A percentile compares a stretch with the other conserved stretches of the same genome.
Evolutionary conservation across 2,329 filamentous ascomycete species (phyloP).

Genomic region (Xylariaceae sp.): DNA sequence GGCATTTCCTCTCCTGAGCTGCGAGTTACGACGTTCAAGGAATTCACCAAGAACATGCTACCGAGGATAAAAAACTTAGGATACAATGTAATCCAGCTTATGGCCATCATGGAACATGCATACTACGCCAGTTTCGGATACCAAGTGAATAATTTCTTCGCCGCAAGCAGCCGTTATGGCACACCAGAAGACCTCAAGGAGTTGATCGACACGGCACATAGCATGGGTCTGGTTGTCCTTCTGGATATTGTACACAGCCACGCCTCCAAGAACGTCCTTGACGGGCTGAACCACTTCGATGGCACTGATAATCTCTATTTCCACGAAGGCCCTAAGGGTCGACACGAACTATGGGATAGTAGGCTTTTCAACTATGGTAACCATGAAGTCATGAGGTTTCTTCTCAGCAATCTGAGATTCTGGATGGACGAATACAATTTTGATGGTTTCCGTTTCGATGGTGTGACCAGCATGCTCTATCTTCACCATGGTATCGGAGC

Average conservation of each 20-base stretch:
- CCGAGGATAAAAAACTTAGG: constrained; percentile 88
- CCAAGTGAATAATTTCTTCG: constrained; percentile 98
- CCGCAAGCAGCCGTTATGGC: constrained; percentile 93
- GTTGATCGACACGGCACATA: constrained; percentile 92
- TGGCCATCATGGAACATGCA: constrained; percentile 99
- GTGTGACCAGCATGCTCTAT: constrained; percentile 98
- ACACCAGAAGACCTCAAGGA: constrained; percentile 95
- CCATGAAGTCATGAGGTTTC: constrained; percentile 94
- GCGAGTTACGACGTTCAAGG: constrained; percentile 91
- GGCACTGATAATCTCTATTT: constrained; percentile 96
- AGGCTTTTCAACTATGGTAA: constrained; percentile 95
- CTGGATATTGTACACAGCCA: constrained; percentile 98
- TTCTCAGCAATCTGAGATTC: constrained; percentile 93
- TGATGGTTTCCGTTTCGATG: constrained; percentile 97
- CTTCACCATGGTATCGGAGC: constrained; percentile 95
- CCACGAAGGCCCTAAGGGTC: constrained; percentile 82
- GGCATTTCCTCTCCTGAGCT: constrained; percentile 94
- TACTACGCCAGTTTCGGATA: constrained; percentile 99
- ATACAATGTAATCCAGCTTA: constrained; percentile 97
- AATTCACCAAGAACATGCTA: constrained; percentile 92
- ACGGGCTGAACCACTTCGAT: constrained; percentile 95
- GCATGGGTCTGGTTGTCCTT: constrained; percentile 87
- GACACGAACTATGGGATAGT: constrained; percentile 95
- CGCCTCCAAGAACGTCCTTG: constrained; percentile 95
- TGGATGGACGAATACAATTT: constrained; percentile 99